These are phyloP conservation scores for Stagonosporopsis cucurbitacearum DNA, from an alignment of 2,329 filamentous ascomycete species.

Conservation along the genomic window DNA sequence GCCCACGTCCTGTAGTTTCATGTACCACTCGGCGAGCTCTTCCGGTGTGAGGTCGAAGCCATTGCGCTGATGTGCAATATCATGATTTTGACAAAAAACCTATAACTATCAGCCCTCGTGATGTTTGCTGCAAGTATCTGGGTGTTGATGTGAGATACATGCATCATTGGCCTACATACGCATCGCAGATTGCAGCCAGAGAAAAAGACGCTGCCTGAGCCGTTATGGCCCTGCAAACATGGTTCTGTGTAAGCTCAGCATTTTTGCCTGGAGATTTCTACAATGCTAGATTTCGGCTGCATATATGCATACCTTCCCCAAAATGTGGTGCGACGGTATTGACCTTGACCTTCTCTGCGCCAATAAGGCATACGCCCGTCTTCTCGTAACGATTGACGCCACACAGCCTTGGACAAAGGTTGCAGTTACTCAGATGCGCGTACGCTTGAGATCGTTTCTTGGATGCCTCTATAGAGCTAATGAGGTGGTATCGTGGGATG, in stretches of 20 bases:
- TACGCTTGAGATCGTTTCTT: slow-evolving; percentile 78
- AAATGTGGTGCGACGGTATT: slow-evolving; percentile 87
- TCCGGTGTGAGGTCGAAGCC: slow-evolving; percentile 81
- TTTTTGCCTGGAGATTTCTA: background rate
- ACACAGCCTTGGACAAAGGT: slow-evolving; percentile 79
- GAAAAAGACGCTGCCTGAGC: slow-evolving; percentile 83
- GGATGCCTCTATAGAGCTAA: slow-evolving; percentile 71
- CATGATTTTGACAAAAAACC: slow-evolving; percentile 67
- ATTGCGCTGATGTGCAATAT: slow-evolving; percentile 82
- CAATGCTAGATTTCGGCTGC: background rate
- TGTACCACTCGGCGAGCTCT: slow-evolving; percentile 79
- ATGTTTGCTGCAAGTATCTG: background rate
- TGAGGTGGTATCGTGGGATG: slow-evolving; percentile 72
- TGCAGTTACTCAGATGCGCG: slow-evolving; percentile 77
- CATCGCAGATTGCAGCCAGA: slow-evolving; percentile 77
- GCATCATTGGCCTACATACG: slow-evolving; percentile 32
- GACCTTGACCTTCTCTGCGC: slow-evolving; percentile 74
- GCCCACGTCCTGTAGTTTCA: slow-evolving; percentile 82
- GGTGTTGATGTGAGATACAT: too few relatives aligned
- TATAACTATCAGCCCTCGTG: background rate
- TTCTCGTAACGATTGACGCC: slow-evolving; percentile 81
- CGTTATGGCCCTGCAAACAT: slow-evolving; percentile 82
- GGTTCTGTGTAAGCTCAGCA: slow-evolving; percentile 61
- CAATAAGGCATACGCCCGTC: slow-evolving; percentile 79
- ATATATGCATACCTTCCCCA: slow-evolving; percentile 61